A percentile compares a stretch with the other conserved stretches of the same genome.
These are phyloP conservation scores for Blastobotrys petasosporus DNA, from an alignment of 1,139 yeast genomes.

Conservation along the genomic window DNA sequence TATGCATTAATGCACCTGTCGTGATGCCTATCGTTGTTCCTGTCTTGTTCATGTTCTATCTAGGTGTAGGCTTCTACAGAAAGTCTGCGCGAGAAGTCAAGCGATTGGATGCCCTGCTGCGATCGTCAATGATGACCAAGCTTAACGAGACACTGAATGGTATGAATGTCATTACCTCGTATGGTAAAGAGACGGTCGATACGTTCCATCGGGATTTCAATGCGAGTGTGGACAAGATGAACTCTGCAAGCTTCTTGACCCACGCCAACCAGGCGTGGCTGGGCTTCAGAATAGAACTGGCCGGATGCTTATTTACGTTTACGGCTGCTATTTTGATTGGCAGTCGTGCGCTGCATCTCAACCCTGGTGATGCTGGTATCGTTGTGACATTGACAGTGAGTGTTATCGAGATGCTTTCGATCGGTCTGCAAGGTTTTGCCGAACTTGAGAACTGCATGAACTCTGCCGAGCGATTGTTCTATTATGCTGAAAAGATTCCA, in stretches of 20 bases:
- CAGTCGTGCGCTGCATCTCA: constrained; percentile 52
- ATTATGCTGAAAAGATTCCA: constrained; percentile 60
- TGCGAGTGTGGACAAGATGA: constrained; percentile 51
- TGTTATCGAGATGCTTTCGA: constrained; percentile 26
- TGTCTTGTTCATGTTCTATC: constrained; percentile 24
- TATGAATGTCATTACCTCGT: constrained; percentile 62
- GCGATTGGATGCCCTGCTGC: constrained; percentile 68
- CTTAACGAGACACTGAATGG: constrained; percentile 74
- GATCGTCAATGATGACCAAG: constrained; percentile 72
- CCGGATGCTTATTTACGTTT: constrained; percentile 43
- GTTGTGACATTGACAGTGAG: constrained; percentile 44
- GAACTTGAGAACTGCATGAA: constrained; percentile 74
- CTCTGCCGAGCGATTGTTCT: constrained; percentile 66
- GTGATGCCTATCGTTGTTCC: constrained; percentile 25
- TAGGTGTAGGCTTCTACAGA: constrained; percentile 46
- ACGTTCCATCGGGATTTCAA: constrained; percentile 50
- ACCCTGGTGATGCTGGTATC: constrained; percentile 65
- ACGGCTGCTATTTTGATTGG: constrained; percentile 56
- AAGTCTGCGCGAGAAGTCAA: constrained; percentile 76
- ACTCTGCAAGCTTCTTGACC: constrained; percentile 62
- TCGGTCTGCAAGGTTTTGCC: constrained; percentile 44
- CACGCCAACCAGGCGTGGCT: constrained; percentile 77
- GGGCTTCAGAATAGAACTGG: constrained; percentile 52
- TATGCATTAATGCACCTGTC: constrained; percentile 30
- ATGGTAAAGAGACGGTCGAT: constrained; percentile 38